These are phyloP conservation scores for Glycine soja DNA, from an alignment of 306 rosid genomes.

Conservation along the genomic window DNA sequence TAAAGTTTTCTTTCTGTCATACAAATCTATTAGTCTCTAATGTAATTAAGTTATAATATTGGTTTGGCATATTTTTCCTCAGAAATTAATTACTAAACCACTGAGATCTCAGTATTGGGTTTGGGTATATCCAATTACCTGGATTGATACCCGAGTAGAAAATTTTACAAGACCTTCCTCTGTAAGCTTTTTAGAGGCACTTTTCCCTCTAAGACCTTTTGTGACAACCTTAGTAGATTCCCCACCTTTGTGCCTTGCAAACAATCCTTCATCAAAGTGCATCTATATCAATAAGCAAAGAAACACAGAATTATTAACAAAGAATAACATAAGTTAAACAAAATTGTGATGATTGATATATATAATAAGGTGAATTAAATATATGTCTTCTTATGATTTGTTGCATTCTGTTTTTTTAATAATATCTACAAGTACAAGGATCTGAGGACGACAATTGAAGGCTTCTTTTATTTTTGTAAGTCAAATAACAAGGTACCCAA, in stretches of 20 bases:
- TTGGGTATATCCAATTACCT: slow-evolving; percentile 62
- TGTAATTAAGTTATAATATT: no score
- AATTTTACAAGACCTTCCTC: slow-evolving; percentile 96
- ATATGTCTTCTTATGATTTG: background rate
- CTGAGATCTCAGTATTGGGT: no score
- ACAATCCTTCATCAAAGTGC: slow-evolving; percentile 95
- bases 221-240: slow-evolving; percentile 86
- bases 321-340: slow-evolving; percentile 31
- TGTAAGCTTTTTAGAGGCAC: slow-evolving; percentile 84
- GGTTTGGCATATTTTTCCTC: no score
- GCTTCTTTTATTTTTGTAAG: slow-evolving; percentile 11
- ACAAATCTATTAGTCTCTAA: no score
- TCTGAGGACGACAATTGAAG: slow-evolving; percentile 9
- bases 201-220: slow-evolving; percentile 80
- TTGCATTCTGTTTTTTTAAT: background rate
- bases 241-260: slow-evolving; percentile 85
- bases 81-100: no score
- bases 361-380: background rate
- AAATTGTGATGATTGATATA: slow-evolving; percentile 15
- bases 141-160: slow-evolving; percentile 86
- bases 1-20: no score
- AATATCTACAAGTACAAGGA: background rate
- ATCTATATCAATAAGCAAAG: slow-evolving; percentile 59
- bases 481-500: slow-evolving; percentile 23
- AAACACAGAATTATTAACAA: slow-evolving; percentile 26